Conservation (phyloP, 768 basidiomycete species). For the Calocybe cyanea region DNA sequence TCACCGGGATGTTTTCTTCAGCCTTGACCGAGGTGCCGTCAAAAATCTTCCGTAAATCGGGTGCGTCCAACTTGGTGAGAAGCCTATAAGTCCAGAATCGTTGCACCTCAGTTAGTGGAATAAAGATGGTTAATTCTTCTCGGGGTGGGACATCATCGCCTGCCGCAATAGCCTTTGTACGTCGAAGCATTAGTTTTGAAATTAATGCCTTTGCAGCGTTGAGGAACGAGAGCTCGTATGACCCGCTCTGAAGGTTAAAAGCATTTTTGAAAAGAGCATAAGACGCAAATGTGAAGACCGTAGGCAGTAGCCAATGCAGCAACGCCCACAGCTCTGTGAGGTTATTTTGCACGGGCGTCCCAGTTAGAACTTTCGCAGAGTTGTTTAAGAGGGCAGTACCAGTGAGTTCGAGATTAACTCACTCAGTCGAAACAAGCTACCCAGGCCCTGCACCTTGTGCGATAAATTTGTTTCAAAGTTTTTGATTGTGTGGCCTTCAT, state of each 20-base stretch:
- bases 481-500: conserved; percentile 73
- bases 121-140: conserved; percentile 53
- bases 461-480: conserved; percentile 56
- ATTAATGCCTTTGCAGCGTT: conserved; percentile 46
- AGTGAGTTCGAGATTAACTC: conserved; percentile 1
- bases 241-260: conserved; percentile 51
- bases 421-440: conserved; percentile 57
- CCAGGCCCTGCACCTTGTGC: conserved; percentile 50
- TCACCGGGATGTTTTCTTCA: too few species aligned
- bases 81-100: conserved; percentile 60
- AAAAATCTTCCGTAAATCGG: conserved; percentile 49
- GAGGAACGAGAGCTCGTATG: conserved; percentile 47
- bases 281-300: conserved; percentile 45
- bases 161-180: conserved; percentile 50
- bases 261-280: conserved; percentile 46
- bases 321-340: conserved; percentile 54
- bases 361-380: conserved; percentile 51
- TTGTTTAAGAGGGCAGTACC: background rate
- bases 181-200: conserved; percentile 51
- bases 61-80: conserved; percentile 47
- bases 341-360: conserved; percentile 72
- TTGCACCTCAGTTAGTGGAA: conserved; percentile 57
- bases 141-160: conserved; percentile 47
- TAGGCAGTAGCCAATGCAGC: conserved; percentile 53
- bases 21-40: too few species aligned